These are phyloP conservation scores for Ogataea wickerhamii DNA, from an alignment of 805 yeast species.

Conservation along the genomic window DNA sequence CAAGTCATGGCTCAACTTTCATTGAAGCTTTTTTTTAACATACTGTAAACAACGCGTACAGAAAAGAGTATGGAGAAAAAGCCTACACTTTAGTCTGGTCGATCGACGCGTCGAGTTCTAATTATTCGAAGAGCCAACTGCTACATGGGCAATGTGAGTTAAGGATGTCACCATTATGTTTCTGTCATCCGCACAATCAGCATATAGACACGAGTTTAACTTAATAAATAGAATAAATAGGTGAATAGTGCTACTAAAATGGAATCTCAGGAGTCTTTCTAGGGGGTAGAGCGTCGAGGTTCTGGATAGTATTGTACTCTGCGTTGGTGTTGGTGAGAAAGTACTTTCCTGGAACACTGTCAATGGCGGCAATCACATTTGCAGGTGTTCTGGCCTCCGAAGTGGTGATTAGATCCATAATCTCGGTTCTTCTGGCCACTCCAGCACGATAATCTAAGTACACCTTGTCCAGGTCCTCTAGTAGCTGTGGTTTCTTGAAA, in stretches of 20 bases:
- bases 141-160: no score
- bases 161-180: no score
- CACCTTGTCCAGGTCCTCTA: slow-evolving; percentile 20
- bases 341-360: slow-evolving; percentile 31
- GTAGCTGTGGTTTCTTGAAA: slow-evolving; percentile 14
- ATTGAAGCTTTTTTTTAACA: no score
- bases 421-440: slow-evolving; percentile 20
- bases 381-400: slow-evolving; percentile 13
- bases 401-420: slow-evolving; percentile 19
- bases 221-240: slow-evolving; percentile 3
- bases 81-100: neutral
- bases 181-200: no score
- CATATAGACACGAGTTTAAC: neutral
- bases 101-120: slow-evolving; percentile 19
- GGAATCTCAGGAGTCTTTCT: slow-evolving; percentile 31
- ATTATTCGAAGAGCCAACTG: no score
- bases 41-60: neutral
- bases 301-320: slow-evolving; percentile 27
- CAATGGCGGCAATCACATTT: slow-evolving; percentile 23
- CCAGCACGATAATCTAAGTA: slow-evolving; percentile 23
- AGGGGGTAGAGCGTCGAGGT: slow-evolving; percentile 28
- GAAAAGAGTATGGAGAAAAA: neutral
- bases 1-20: no score
- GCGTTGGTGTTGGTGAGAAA: slow-evolving; percentile 27
- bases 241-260: slow-evolving; percentile 4